Base-by-base conservation (phyloP, 2,329 filamentous ascomycete genomes). In the Escovopsis weberi region DNA sequence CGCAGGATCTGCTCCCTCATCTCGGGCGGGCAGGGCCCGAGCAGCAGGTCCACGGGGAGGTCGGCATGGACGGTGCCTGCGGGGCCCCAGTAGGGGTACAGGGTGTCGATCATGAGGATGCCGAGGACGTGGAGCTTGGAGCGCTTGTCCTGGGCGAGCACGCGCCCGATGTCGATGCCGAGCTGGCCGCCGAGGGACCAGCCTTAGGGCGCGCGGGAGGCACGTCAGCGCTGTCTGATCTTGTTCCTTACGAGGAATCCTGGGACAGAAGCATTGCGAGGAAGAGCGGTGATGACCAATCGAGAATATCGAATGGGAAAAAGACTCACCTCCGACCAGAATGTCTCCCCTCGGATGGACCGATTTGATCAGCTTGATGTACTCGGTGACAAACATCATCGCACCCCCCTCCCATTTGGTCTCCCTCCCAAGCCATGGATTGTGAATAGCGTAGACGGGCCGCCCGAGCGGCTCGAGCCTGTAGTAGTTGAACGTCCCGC, bases 71-170 rank as follows among this genome's bases (percentile, higher is more conserved):
- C 4, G 3, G 26, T 40, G 18, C 19, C 30, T 2, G 39, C 26
- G 4, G 39, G 39, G 9, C 39, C 39, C 39, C 39, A 40, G 26
- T 40, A 40, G n/a, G 39, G 39, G 33, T 40, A 40, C 6, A 40
- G n/a, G 5, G 39, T 40, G 18, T 40, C 39, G 19, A 40, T 40
- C 28, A 40, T n/a, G 7, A 40, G 26, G n/a, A 40, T n/a, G 30
- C 39, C 39, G 26, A 40, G 18, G 9, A 40, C 39, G 26, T 23
- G 39, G 9, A 40, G 39, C n/a, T 23, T 15, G 4, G 26, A 40
- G 11, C 39, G n/a, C 12, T 12, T 32, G n/a, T 40, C n/a, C 19
- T 40, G 39, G 7, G 39, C 39, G 12, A 40, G 39, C 12, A 23
- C 18, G 6, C 39, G 39, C 9, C 28, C 30, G n/a, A 40, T 40